Percentiles rank a stretch among this genome's conserved stretches.
Evolutionary conservation across 139 green algal genomes (phyloP).

Genomic region (Diplosphaera chodatii): DNA sequence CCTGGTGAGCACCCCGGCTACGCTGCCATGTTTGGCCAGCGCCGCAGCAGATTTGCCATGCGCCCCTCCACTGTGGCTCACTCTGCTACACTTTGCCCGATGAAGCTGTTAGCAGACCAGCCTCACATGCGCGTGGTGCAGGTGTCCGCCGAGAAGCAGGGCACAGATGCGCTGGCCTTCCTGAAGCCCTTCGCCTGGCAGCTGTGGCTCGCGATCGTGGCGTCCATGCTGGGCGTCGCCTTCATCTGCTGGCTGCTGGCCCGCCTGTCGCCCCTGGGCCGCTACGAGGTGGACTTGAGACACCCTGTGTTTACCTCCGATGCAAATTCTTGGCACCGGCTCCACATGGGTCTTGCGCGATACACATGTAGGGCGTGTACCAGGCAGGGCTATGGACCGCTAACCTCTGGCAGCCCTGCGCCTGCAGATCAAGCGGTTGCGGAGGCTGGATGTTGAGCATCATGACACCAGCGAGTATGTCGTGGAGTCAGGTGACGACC

Average conservation of each 20-base stretch:
- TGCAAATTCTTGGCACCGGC: no score
- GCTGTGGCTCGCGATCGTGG: neutral
- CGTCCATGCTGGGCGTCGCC: neutral
- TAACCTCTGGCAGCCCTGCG: no score
- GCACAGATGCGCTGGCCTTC: neutral
- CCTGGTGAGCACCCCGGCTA: conserved; percentile 5
- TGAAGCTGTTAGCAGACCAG: no score
- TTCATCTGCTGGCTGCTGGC: neutral
- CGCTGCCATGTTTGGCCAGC: no score
- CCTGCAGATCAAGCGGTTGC: neutral
- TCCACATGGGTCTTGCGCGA: no score
- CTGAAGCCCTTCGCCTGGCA: neutral
- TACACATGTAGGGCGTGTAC: no score
- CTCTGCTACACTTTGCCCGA: no score
- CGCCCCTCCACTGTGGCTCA: no score
- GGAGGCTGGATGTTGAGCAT: neutral
- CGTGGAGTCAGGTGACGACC: neutral
- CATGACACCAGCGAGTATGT: neutral
- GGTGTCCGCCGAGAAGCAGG: neutral
- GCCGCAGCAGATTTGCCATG: no score
- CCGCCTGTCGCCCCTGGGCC: neutral
- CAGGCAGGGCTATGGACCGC: no score
- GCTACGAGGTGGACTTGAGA: neutral
- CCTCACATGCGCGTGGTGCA: no score
- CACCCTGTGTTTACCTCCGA: no score